Base-by-base conservation (phyloP, 1,139 yeast species). In the Scheffersomyces lignicola region DNA sequence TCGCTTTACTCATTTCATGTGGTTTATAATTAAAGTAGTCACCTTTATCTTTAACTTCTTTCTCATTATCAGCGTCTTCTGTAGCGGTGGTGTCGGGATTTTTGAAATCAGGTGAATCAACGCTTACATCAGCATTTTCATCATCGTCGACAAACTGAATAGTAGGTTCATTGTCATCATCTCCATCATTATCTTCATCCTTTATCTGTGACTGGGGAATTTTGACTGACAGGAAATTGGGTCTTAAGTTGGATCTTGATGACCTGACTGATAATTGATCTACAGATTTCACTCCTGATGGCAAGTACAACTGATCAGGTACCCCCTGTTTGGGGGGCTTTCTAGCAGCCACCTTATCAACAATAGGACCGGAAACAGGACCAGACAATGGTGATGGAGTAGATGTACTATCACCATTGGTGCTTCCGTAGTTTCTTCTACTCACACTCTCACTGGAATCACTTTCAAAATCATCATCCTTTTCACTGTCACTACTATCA, bases 141-240 rank as follows among this genome's bases (percentile, higher is more conserved):
- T 48, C 57, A 2, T 59, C 66, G 14, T 50, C 54, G 3, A 62
- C 60, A 40, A 65, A 65, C 22, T 56, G 53, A 34, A 65, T 60
- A 0, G 67, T 52, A 2, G 64, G 63, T 34, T 56, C 60, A 18
- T 36, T 35, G 2, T 46, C 58, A 1, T 48, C 58, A 12, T 40
- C 46, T 22, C 42, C 50, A 25, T 41, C 45, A 21, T 52, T 55
- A 0, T 83, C 87, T 35, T 81, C 85, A 38, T 81, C 88, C 31
- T 80, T 62, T 2, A 86, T 74, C 45, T 74, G 78, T 0, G 95
- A 79, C 38, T 78, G 75, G 1, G 96, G 96, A 35, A 86, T 75
- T 32, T 88, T 83, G 34, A 80, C 81, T 1, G 95, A 85, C 27
- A 87, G 78, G 51, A 88, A 88, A 36, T 82, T 80, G 0, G 95